Conservation (phyloP, 208 protist genomes). For the Trypanosoma rangeli region DNA sequence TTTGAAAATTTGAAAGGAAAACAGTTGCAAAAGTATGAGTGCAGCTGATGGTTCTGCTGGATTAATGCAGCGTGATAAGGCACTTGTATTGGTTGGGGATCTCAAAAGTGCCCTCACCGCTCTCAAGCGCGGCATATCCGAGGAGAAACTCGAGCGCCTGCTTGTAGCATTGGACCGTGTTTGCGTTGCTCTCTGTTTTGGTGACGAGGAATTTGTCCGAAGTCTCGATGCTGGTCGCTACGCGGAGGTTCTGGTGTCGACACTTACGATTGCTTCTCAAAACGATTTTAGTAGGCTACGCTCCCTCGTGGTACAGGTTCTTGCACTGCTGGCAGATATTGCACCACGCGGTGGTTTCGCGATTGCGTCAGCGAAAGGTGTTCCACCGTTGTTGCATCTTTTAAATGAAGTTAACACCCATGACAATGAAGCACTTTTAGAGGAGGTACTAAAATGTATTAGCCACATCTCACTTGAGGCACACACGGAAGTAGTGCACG, state of each 20-base stretch:
- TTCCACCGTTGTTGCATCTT: constrained; percentile 20
- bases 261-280: constrained; percentile 2
- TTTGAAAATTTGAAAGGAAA: not conserved
- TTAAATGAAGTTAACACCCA: constrained; percentile 10
- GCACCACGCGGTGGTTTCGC: constrained; percentile 51
- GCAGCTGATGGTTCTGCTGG: not conserved
- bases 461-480: constrained; percentile 38
- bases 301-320: constrained; percentile 33
- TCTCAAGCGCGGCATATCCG: constrained; percentile 2
- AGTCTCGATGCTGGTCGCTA: constrained; percentile 13
- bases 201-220: constrained; percentile 33
- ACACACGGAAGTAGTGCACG: constrained; percentile 32
- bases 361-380: constrained; percentile 30
- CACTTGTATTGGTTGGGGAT: not conserved
- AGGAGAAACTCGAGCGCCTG: constrained; percentile 1
- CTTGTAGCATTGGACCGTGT: constrained; percentile 14
- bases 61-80: not conserved
- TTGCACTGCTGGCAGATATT: constrained; percentile 61
- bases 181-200: constrained; percentile 36
- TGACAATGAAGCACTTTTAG: constrained; percentile 20
- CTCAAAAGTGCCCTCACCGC: constrained; percentile 2
- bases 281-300: constrained; percentile 3
- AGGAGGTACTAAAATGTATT: constrained; percentile 76
- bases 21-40: not conserved
- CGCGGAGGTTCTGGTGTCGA: constrained; percentile 13